Base-by-base conservation (phyloP, 2,329 filamentous ascomycete species). In the Cladobotryum protrusum region DNA sequence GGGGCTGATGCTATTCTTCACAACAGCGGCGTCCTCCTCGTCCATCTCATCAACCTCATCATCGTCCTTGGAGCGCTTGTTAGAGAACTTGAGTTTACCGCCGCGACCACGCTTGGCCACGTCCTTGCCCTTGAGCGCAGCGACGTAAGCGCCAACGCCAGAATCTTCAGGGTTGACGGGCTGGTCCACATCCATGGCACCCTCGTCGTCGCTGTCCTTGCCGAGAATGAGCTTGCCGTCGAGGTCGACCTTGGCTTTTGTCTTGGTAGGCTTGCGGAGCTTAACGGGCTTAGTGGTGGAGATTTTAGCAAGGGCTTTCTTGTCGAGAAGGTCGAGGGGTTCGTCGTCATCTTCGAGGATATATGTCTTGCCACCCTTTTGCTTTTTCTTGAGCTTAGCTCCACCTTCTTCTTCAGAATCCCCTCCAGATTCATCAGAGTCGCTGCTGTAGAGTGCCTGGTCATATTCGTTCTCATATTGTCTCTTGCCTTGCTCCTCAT, bases 271-370 rank as follows among this genome's bases (percentile, higher is more conserved):
- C 60, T 77, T 76, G 64, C 79, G 79, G 57, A 78, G 68, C 64
- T 82, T 85, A 49, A 79, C 70, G 3, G 91, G 92, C 67, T 90
- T 92, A 11, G 89, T 96, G 5, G 88, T 89, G 3, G 91, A 96
- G 61, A 99, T 96, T 65, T 89, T 93, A 48, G 89, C 92, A 39
- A 99, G 80, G 8, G 91, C 89, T 64, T 85, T 86, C 54, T 89
- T 87, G 62, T 93, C 92, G 14, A 99, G 81, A 42, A 99, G 79
- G 72, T 99, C 93, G 39, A 99, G 84, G 1, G 93, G 93, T 67
- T 97, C 93, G 60, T 95, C 88, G 51, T 95, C 89, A 54, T 95
- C 87, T 72, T 97, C 92, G 53, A 96, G 81, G 59, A 99, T 97
- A 69, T 93, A 99, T 1, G 86, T 82, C 60, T 82, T 83, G 61